Conservation (phyloP, 331 rosid genomes). For the Quercus phellos region DNA sequence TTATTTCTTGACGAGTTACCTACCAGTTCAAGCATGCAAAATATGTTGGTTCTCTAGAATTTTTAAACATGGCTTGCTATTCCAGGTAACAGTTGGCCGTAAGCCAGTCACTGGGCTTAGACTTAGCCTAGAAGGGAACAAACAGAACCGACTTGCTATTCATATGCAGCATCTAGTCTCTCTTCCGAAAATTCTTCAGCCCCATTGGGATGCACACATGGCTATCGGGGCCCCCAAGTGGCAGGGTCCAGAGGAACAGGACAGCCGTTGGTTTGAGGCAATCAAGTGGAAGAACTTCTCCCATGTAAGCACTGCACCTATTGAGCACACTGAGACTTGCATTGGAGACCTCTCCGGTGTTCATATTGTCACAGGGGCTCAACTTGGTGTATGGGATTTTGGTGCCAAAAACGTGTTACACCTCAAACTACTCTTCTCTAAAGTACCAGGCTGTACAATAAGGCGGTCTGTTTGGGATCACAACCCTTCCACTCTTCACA, state of each 20-base stretch:
- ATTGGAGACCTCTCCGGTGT: slow-evolving; percentile 98
- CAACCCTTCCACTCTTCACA: slow-evolving; percentile 52
- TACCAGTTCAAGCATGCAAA: neutral
- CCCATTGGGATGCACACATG: slow-evolving; percentile 91
- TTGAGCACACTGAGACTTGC: slow-evolving; percentile 74
- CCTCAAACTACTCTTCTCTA: slow-evolving; percentile 91
- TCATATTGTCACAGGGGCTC: slow-evolving; percentile 93
- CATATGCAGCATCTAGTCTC: slow-evolving; percentile 93
- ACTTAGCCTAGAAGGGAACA: slow-evolving; percentile 83
- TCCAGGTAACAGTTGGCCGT: slow-evolving; percentile 96
- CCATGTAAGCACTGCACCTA: slow-evolving; percentile 99
- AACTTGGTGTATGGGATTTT: slow-evolving; percentile 97
- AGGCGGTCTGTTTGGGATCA: slow-evolving; percentile 99
- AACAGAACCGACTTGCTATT: slow-evolving; percentile 80
- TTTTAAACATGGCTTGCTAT: slow-evolving; percentile 14
- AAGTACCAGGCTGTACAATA: slow-evolving; percentile 94
- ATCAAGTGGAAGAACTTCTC: slow-evolving; percentile 99
- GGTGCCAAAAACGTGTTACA: slow-evolving; percentile 92
- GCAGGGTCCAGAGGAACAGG: slow-evolving; percentile 99
- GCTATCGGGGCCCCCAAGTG: slow-evolving; percentile 97
- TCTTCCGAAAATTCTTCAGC: slow-evolving; percentile 89
- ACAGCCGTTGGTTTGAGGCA: slow-evolving; percentile 99
- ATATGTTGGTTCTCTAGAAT: slow-evolving; percentile 8
- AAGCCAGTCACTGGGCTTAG: slow-evolving; percentile 94
- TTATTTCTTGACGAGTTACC: neutral